Percentiles rank a stretch among this genome's conserved stretches.
phyloP scores from a whole-genome alignment of 2,329 filamentous ascomycete species.

The Penicillium sp. region DNA sequence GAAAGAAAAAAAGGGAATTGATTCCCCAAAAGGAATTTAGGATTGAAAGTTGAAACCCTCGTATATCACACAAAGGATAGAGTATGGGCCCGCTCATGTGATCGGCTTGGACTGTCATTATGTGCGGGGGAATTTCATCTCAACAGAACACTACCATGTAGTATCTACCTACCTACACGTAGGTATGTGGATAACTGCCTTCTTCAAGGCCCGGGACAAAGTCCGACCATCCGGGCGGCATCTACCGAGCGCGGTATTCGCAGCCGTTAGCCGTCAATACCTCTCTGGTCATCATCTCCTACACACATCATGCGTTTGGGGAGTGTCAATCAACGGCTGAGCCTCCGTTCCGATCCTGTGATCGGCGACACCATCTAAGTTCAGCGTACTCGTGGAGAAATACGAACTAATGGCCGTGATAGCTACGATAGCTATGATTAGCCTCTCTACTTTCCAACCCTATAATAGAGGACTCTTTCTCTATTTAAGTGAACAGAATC shows the following conservation, averaged over 20 bases:
- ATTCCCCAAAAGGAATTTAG: no score
- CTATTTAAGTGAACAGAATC: neutral
- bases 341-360: conserved; percentile 17
- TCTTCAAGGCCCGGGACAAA: neutral
- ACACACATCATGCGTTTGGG: neutral
- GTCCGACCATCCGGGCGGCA: conserved; percentile 6
- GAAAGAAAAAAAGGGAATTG: no score
- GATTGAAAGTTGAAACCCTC: no score
- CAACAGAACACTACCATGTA: no score
- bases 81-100: conserved; percentile 14
- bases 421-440: neutral
- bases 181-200: neutral
- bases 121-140: neutral
- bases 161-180: no score
- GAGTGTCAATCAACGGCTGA: conserved; percentile 2
- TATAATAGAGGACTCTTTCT: neutral
- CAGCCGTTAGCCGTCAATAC: conserved; percentile 2
- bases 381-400: neutral
- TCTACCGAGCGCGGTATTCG: neutral
- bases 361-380: conserved; percentile 8
- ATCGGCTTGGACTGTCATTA: conserved; percentile 6
- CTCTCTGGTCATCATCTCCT: neutral
- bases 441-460: neutral
- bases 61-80: no score
- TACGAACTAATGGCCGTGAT: neutral